These are phyloP conservation scores for Penicillium silybi DNA, from an alignment of 495 filamentous ascomycete genomes.

Conservation along the genomic window DNA sequence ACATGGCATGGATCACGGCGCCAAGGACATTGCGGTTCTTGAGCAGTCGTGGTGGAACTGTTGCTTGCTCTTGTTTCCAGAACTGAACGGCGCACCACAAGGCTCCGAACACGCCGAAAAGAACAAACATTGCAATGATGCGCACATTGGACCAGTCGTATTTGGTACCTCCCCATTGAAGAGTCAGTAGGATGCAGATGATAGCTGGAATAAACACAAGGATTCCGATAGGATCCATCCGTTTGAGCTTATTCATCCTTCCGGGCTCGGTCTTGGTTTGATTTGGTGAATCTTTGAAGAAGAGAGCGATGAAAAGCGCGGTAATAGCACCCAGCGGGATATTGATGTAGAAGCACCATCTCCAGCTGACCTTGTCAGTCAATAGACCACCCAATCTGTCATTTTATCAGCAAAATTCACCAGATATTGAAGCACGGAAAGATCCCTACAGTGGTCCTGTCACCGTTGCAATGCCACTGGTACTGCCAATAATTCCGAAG, in stretches of 20 bases:
- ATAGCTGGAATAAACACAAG: slow-evolving; percentile 66
- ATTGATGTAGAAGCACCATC: slow-evolving; percentile 65
- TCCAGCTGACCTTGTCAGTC: slow-evolving; percentile 56
- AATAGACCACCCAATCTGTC: slow-evolving; percentile 48
- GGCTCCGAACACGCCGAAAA: slow-evolving; percentile 59
- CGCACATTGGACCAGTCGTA: slow-evolving; percentile 63
- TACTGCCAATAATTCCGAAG: slow-evolving; percentile 69
- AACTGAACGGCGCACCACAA: slow-evolving; percentile 64
- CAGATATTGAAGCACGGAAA: neutral
- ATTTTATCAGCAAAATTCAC: neutral
- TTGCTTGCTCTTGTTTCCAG: slow-evolving; percentile 68
- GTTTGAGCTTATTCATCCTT: slow-evolving; percentile 41
- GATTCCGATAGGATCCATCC: slow-evolving; percentile 67
- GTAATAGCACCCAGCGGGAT: slow-evolving; percentile 66
- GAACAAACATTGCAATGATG: slow-evolving; percentile 65
- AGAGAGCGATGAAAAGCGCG: slow-evolving; percentile 53
- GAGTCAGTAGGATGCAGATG: slow-evolving; percentile 66
- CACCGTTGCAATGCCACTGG: slow-evolving; percentile 75
- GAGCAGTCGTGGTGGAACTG: slow-evolving; percentile 69
- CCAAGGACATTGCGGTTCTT: slow-evolving; percentile 63
- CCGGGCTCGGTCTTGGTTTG: slow-evolving; percentile 34
- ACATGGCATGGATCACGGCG: slow-evolving; percentile 50
- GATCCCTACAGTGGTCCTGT: slow-evolving; percentile 61
- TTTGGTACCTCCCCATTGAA: slow-evolving; percentile 79
- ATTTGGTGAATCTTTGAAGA: slow-evolving; percentile 53